Conservation (phyloP, 192 early-diverging fungal genomes). For the Neocallimastix lanati region DNA sequence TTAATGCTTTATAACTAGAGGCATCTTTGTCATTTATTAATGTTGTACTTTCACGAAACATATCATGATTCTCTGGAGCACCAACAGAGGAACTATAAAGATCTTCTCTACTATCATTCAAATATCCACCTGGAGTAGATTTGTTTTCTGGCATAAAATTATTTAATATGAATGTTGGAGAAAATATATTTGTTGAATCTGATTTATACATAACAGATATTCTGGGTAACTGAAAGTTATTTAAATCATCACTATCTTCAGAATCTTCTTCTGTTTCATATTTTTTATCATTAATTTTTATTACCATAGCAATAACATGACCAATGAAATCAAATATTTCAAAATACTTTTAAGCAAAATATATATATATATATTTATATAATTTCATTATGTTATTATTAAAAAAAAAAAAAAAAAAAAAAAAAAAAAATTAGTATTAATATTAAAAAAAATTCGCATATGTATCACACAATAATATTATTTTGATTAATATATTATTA, state of each 20-base stretch:
- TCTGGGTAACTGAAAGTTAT: not conserved
- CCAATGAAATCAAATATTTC: not conserved
- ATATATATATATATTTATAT: not conserved
- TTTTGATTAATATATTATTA: too few species aligned
- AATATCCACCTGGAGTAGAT: not conserved
- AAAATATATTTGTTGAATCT: not conserved
- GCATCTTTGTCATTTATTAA: too few species aligned
- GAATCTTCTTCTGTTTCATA: not conserved
- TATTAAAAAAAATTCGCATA: too few species aligned
- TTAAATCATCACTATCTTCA: not conserved
- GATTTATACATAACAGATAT: not conserved
- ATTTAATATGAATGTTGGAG: not conserved
- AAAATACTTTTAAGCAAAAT: not conserved
- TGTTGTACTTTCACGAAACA: too few species aligned
- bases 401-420: too few species aligned
- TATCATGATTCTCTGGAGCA: not conserved
- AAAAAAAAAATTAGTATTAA: too few species aligned
- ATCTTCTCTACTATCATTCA: not conserved
- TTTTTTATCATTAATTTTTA: not conserved
- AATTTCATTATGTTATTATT: too few species aligned
- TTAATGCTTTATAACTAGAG: too few species aligned
- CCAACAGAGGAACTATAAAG: not conserved
- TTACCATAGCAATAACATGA: not conserved
- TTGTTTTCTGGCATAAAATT: not conserved
- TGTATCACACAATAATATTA: too few species aligned